Evolutionary conservation across 257 asterid species (phyloP).

Genomic region (Rauvolfia tetraphylla): DNA sequence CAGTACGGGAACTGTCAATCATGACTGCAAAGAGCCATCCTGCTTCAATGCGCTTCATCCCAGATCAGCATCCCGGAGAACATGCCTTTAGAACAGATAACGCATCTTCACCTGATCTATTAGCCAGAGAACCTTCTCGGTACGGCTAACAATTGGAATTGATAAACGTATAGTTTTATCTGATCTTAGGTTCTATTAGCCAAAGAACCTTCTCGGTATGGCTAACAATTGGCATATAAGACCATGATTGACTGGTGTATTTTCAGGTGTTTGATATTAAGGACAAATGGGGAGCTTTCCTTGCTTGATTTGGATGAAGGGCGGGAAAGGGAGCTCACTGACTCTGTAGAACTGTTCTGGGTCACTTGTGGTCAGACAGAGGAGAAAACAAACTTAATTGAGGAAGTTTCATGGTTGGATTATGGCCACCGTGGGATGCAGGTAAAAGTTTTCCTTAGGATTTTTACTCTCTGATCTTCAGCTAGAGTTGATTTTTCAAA

Average conservation of each 20-base stretch:
- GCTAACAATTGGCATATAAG: conserved; percentile 21
- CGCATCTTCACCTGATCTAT: conserved; percentile 48
- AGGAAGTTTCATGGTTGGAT: conserved; percentile 98
- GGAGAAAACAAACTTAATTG: conserved; percentile 93
- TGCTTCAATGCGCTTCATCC: conserved; percentile 90
- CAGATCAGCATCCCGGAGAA: conserved; percentile 76
- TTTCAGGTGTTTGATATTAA: conserved; percentile 79
- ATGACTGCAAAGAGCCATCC: conserved; percentile 99
- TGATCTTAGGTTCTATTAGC: conserved; percentile 34
- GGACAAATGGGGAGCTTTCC: conserved; percentile 95
- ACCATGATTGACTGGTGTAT: conserved; percentile 23
- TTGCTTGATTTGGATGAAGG: conserved; percentile 98
- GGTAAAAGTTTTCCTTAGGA: conserved; percentile 53
- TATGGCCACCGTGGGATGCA: conserved; percentile 99
- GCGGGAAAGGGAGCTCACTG: conserved; percentile 91
- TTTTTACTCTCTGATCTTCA: background rate
- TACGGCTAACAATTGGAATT: conserved; percentile 25
- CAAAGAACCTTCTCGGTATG: conserved; percentile 83
- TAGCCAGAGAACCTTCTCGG: conserved; percentile 81
- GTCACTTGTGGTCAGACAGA: conserved; percentile 94
- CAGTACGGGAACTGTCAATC: conserved; percentile 99
- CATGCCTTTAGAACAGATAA: conserved; percentile 37
- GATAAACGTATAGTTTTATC: conserved; percentile 5
- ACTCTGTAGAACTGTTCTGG: conserved; percentile 97
- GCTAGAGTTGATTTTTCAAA: conserved; percentile 10